Percentiles rank a stretch among this genome's conserved stretches.
These are phyloP conservation scores for Castanea sativa DNA, from an alignment of 306 rosid species.

Conservation along the genomic window DNA sequence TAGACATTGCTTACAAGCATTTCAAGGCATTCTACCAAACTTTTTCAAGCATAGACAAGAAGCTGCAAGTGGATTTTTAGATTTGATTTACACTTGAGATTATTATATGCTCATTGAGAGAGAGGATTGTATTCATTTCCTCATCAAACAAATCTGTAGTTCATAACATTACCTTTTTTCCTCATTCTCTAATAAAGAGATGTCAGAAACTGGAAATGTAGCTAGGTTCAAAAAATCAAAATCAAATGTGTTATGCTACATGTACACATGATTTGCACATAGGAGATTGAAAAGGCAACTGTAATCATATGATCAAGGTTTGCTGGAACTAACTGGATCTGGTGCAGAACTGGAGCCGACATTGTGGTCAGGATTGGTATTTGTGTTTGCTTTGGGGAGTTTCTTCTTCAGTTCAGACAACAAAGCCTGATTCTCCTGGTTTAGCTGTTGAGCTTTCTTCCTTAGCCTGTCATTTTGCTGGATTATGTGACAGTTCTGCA, in stretches of 20 bases:
- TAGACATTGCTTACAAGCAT: constrained; percentile 84
- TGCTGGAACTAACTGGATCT: constrained; percentile 4
- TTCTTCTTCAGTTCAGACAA: constrained; percentile 30
- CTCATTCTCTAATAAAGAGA: neutral
- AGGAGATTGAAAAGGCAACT: neutral
- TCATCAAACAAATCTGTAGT: neutral
- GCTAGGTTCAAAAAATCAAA: neutral
- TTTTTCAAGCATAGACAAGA: constrained; percentile 74
- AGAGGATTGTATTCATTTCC: neutral
- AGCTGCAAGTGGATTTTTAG: constrained; percentile 65
- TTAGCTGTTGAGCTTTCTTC: constrained; percentile 37
- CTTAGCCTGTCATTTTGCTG: constrained; percentile 34
- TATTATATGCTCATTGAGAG: neutral
- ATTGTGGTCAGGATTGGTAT: constrained; percentile 10
- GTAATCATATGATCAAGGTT: neutral
- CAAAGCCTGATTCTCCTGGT: constrained; percentile 35
- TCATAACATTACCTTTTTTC: neutral
- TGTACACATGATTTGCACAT: neutral
- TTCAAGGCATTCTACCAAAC: constrained; percentile 83
- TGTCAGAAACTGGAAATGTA: neutral
- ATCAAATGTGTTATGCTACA: neutral
- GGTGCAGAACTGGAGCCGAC: constrained; percentile 26
- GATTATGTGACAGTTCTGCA: constrained; percentile 35
- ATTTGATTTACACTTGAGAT: neutral
- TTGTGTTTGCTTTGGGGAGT: constrained; percentile 16